Base-by-base conservation (phyloP, 176 grass and related monocot genomes). In the Cenchrus purpureus region DNA sequence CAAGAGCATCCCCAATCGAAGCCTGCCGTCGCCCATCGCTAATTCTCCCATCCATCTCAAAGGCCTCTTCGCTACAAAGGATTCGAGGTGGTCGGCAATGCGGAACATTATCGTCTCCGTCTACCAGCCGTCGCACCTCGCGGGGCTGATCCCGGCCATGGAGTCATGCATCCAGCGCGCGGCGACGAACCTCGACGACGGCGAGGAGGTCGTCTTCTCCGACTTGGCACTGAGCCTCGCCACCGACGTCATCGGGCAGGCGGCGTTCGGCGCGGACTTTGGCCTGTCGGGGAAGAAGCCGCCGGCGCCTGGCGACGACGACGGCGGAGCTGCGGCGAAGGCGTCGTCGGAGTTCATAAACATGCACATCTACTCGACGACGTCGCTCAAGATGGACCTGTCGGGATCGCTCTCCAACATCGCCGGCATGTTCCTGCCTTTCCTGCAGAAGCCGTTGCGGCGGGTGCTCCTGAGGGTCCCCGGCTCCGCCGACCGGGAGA, bases 121-220 rank as follows among this genome's bases (percentile, higher is more conserved):
- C 67, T 94, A 94, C 68, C 92, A 88, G 80, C 87, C 90, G 10
- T 90, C 87, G 14, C 92, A 92, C 71, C 5, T 94, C 31, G 84
- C 90, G 8, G 77, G 85, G 60, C 90, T 94, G 13, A 81, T 90
- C 59, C 85, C 90, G 50, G 37, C 12, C 31, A 88, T 92, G 73
- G 84, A 88, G 8, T 73, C 87, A 0, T 87, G 85, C 56, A 62
- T 91, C 75, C 45, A 74, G 16, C 34, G 60, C 3, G 50, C 50
- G 34, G 5, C 15, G 15, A 2, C 22, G 48, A 29, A 31, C 28
- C 71, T 74, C 7, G 1, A 34, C 49, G 7, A 68, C 45, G 60
- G 76, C 15, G 59, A 73, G 4, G 85, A 84, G 76, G 22, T 95
- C 45, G 52, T 65, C 62, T 95, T 95, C 85, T 88, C 90, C 16